Evolutionary conservation across 495 filamentous ascomycete genomes (phyloP), one percentile per base, ranked within the genome.

Genomic region (Penicillium goetzii): DNA sequence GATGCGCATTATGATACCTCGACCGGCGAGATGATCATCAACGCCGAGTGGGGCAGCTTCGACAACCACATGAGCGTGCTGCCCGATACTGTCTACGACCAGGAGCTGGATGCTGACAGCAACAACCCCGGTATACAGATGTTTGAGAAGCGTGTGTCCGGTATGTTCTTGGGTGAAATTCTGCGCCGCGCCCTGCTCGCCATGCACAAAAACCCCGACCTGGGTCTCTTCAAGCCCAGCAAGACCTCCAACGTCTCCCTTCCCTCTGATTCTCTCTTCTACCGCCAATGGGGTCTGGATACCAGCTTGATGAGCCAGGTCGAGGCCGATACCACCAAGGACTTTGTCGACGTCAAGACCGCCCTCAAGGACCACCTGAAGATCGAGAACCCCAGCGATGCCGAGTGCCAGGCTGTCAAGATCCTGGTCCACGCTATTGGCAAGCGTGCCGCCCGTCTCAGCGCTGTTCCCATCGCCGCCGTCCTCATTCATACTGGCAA

Each of bases 141-240:
- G 90, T 99, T 97, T 78, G 95, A 99, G 81, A 99, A 99, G 83
- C 90, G 95, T 53, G 89, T 99, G 40, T 95, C 91, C 0, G 95
- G 95, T 76, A 99, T 99, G 95, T 99, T 98, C 83, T 75, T 99
- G 23, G 95, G 95, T 58, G 95, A 99, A 73, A 93, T 99, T 61
- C 80, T 97, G 40, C 90, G 95, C 11, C 85, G 90, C 33, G 88
- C 87, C 32, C 74, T 97, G 30, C 68, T 93, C 21, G 79, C 84
- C 36, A 76, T 94, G 72, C 75, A 92, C 62, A 80, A 88, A 59
- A 83, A 90, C 62, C 70, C 86, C 11, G 68, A 79, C 0, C 71
- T 88, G 15, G 79, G 85, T 11, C 78, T 96, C 33, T 92, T 96
- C 84, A 83, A 83, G 61, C 83, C 91, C 68, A 85, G 84, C 33